Conservation (phyloP, 2,329 filamentous ascomycete genomes). For the Nakataea oryzae region DNA sequence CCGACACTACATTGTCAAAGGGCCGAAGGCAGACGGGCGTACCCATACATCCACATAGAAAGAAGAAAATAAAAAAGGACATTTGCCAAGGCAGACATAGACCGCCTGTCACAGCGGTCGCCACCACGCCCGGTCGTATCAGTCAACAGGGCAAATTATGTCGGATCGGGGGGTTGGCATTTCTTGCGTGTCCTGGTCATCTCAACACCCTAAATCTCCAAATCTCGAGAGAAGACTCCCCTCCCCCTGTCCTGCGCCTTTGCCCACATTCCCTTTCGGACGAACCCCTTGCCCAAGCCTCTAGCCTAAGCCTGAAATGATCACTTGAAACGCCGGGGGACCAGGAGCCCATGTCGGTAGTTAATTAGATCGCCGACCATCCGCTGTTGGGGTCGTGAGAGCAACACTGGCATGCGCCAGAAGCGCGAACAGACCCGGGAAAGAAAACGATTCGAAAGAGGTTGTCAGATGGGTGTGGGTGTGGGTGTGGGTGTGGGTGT, state of each 20-base stretch:
- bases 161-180: background rate
- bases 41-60: too few relatives aligned
- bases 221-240: background rate
- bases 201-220: background rate
- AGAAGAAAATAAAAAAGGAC: background rate
- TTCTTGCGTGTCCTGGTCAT: background rate
- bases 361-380: slow-evolving; percentile 1
- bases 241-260: background rate
- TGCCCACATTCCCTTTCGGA: background rate
- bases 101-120: too few relatives aligned
- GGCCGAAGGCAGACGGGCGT: too few relatives aligned
- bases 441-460: background rate
- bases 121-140: too few relatives aligned
- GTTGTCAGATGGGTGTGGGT: too few relatives aligned
- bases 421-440: background rate
- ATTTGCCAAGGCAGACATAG: background rate
- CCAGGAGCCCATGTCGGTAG: background rate
- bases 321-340: background rate
- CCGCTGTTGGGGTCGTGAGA: background rate
- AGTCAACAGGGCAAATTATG: background rate
- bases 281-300: background rate
- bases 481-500: background rate
- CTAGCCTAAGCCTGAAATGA: background rate
- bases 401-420: background rate
- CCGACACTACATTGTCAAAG: too few relatives aligned